Percentiles rank a stretch among this genome's conserved stretches.
phyloP scores from a whole-genome alignment of 164 flowering plant genomes.

The Nymphaea thermarum region DNA sequence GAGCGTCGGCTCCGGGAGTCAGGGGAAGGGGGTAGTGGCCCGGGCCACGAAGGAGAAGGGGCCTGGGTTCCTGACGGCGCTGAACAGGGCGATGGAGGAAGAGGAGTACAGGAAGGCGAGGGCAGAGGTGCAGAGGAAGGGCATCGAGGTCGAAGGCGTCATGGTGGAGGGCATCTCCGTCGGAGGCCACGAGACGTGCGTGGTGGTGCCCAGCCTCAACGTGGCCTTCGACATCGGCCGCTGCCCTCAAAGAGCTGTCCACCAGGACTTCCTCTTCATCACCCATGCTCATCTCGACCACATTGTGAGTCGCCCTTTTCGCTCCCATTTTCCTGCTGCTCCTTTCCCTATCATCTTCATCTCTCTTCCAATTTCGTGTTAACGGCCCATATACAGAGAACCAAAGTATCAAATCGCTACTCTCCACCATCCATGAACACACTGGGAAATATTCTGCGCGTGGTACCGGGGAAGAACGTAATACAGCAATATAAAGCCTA shows the following conservation, averaged over 20 bases:
- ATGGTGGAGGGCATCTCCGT: conserved; percentile 69
- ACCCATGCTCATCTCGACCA: conserved; percentile 98
- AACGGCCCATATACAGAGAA: too few species aligned
- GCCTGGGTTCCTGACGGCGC: conserved; percentile 45
- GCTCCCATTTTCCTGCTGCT: background rate
- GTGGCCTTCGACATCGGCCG: conserved; percentile 82
- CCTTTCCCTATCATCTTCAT: background rate
- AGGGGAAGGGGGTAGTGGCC: background rate
- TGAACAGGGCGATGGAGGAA: conserved; percentile 57
- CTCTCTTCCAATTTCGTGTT: background rate
- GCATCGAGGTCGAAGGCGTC: conserved; percentile 56
- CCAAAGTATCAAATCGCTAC: too few species aligned
- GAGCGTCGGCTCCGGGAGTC: background rate
- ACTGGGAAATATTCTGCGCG: background rate
- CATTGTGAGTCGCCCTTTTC: conserved; percentile 44
- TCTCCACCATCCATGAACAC: background rate
- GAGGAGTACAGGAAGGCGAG: conserved; percentile 84
- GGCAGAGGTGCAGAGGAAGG: conserved; percentile 55
- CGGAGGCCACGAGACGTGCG: conserved; percentile 91
- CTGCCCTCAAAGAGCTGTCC: conserved; percentile 38
- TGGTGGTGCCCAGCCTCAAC: conserved; percentile 78
- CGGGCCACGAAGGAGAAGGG: conserved; percentile 11
- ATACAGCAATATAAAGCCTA: too few species aligned
- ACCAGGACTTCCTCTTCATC: conserved; percentile 44
- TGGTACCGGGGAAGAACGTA: too few species aligned